These are phyloP conservation scores for Lipomyces anomalus DNA, from an alignment of 805 yeast genomes.

Conservation along the genomic window DNA sequence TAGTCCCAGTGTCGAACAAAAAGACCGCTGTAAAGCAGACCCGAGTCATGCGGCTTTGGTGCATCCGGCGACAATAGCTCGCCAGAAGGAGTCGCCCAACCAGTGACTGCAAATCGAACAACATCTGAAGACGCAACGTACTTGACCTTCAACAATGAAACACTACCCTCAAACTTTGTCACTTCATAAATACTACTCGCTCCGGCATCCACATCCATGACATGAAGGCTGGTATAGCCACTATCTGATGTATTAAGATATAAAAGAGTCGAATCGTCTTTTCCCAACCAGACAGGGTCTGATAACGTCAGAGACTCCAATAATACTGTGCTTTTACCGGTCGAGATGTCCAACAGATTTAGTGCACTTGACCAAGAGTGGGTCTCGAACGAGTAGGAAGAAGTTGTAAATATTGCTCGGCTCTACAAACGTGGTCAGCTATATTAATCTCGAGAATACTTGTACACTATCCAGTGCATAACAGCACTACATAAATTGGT, in stretches of 20 bases:
- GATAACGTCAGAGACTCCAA: conserved; percentile 12
- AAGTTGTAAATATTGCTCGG: conserved; percentile 14
- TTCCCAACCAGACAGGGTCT: conserved; percentile 21
- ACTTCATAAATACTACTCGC: conserved; percentile 1
- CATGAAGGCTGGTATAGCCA: conserved; percentile 15
- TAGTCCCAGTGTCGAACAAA: conserved; percentile 29
- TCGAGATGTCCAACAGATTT: conserved; percentile 4
- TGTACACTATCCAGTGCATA: no score
- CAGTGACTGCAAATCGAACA: conserved; percentile 19
- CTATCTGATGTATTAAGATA: conserved; percentile 12
- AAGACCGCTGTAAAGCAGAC: conserved; percentile 19
- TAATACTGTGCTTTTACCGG: conserved; percentile 7
- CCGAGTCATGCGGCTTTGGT: conserved; percentile 13
- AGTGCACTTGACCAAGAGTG: conserved; percentile 7
- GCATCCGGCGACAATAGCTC: conserved; percentile 19
- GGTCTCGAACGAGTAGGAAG: conserved; percentile 13
- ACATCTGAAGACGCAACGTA: conserved; percentile 7
- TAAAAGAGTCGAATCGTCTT: conserved; percentile 12
- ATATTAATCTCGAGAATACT: no score
- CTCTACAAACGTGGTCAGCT: background rate
- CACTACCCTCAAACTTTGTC: conserved; percentile 15
- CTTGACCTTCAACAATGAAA: conserved; percentile 11
- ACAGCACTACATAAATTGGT: background rate
- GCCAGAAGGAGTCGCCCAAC: conserved; percentile 22
- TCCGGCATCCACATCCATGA: conserved; percentile 7